Evolutionary conservation across 345 rosid genomes (phyloP).

Genomic region (Eucalyptus sideroxylon): DNA sequence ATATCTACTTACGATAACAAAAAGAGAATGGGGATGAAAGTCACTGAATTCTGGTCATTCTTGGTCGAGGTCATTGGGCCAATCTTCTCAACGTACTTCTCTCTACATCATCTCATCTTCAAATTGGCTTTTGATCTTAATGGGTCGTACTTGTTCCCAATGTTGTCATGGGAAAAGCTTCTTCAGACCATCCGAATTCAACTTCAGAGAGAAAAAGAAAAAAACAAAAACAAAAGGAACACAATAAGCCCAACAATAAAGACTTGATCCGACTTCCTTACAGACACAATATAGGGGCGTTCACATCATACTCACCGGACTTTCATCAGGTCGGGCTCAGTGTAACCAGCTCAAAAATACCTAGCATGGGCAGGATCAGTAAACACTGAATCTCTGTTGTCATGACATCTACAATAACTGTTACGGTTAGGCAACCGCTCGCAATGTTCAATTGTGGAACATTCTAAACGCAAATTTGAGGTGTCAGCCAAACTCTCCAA

Average conservation of each 20-base stretch:
- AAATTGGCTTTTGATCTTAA: neutral
- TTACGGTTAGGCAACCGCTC: neutral
- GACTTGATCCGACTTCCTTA: neutral
- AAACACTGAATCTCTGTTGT: neutral
- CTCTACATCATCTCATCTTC: neutral
- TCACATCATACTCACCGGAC: neutral
- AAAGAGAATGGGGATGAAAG: too few relatives aligned
- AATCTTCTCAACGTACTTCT: neutral
- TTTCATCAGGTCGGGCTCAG: neutral
- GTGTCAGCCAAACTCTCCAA: neutral
- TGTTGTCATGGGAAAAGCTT: neutral
- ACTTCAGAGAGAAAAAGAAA: neutral
- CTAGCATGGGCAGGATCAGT: rapidly evolving
- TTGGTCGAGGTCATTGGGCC: neutral
- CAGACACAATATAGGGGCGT: too few relatives aligned
- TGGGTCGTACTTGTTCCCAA: neutral
- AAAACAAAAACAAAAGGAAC: neutral
- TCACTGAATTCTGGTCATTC: too few relatives aligned
- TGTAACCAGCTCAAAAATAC: neutral
- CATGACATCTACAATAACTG: neutral
- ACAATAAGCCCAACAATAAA: neutral
- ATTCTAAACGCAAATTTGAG: neutral
- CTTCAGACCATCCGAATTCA: too few relatives aligned
- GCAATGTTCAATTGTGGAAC: neutral
- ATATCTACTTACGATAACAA: too few relatives aligned